These are phyloP conservation scores for Rugosomyces carneus DNA, from an alignment of 1,284 basidiomycete species.

Conservation along the genomic window DNA sequence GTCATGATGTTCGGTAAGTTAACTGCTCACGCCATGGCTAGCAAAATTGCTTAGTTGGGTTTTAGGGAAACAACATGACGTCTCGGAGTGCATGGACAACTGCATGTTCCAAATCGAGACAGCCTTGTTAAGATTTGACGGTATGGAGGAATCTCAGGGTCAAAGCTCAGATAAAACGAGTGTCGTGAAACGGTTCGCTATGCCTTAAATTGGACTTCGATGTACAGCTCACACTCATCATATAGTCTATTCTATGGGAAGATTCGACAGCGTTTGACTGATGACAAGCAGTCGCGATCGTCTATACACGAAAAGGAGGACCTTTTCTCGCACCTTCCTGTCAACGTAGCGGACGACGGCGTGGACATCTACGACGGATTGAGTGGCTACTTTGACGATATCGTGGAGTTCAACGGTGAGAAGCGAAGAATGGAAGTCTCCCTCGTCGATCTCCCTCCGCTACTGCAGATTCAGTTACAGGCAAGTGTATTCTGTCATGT, in stretches of 20 bases:
- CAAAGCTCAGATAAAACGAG: slow-evolving; percentile 56
- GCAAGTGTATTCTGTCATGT: slow-evolving; percentile 33
- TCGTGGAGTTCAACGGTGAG: slow-evolving; percentile 84
- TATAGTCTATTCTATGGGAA: slow-evolving; percentile 84
- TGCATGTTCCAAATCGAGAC: slow-evolving; percentile 98
- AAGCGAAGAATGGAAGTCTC: slow-evolving; percentile 86
- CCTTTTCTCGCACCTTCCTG: slow-evolving; percentile 88
- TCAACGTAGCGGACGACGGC: slow-evolving; percentile 85
- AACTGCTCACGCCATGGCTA: background rate
- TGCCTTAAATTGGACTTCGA: background rate
- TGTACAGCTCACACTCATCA: background rate
- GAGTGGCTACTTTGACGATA: slow-evolving; percentile 87
- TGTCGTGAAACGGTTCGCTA: slow-evolving; percentile 71
- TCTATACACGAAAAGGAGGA: slow-evolving; percentile 84
- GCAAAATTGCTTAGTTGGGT: background rate
- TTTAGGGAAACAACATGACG: slow-evolving; percentile 92
- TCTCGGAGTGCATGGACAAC: slow-evolving; percentile 98
- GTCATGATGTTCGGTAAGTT: slow-evolving; percentile 84
- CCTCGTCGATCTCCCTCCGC: slow-evolving; percentile 80
- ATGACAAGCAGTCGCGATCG: slow-evolving; percentile 37
- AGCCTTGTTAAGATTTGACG: slow-evolving; percentile 76
- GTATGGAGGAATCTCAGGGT: slow-evolving; percentile 44
- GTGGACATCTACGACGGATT: slow-evolving; percentile 85
- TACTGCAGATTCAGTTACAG: slow-evolving; percentile 94
- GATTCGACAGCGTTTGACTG: slow-evolving; percentile 70